Conservation (phyloP, 306 rosid species). For the Myrica gale region DNA sequence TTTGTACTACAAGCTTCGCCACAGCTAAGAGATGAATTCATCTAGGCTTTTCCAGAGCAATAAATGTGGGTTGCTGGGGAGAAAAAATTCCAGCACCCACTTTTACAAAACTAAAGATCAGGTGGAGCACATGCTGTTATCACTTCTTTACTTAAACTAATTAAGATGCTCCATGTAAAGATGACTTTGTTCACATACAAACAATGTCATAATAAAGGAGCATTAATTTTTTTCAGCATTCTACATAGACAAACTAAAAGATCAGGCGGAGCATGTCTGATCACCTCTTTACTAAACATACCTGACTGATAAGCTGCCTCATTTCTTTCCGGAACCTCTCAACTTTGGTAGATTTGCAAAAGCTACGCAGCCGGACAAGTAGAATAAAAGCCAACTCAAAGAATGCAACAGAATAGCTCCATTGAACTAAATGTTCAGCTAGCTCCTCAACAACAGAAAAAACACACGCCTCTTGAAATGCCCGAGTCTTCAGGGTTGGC, state of each 20-base stretch:
- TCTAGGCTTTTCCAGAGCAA: not conserved
- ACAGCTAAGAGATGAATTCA: conserved; percentile 9
- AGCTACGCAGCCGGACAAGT: conserved; percentile 69
- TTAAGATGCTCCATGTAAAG: not conserved
- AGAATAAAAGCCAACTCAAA: conserved; percentile 82
- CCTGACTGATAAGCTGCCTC: conserved; percentile 78
- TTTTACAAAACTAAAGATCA: not conserved
- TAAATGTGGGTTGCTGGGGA: not conserved
- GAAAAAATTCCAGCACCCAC: not conserved
- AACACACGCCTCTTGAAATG: conserved; percentile 96
- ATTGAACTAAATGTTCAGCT: conserved; percentile 81
- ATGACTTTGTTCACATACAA: not conserved
- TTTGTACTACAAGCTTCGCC: conserved; percentile 14
- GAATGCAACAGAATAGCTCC: conserved; percentile 92
- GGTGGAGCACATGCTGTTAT: not conserved
- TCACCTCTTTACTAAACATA: conserved; percentile 20
- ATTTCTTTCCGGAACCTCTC: conserved; percentile 81
- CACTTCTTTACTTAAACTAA: not conserved
- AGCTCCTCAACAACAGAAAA: conserved; percentile 84
- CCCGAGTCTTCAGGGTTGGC: conserved; percentile 79
- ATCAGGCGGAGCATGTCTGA: not conserved
- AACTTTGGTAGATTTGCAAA: conserved; percentile 77
- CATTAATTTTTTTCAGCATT: not conserved
- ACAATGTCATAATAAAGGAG: not conserved
- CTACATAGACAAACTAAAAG: conserved; percentile 1